Base-by-base conservation (phyloP, 2,329 filamentous ascomycete species). In the Aspergillus candidus region DNA sequence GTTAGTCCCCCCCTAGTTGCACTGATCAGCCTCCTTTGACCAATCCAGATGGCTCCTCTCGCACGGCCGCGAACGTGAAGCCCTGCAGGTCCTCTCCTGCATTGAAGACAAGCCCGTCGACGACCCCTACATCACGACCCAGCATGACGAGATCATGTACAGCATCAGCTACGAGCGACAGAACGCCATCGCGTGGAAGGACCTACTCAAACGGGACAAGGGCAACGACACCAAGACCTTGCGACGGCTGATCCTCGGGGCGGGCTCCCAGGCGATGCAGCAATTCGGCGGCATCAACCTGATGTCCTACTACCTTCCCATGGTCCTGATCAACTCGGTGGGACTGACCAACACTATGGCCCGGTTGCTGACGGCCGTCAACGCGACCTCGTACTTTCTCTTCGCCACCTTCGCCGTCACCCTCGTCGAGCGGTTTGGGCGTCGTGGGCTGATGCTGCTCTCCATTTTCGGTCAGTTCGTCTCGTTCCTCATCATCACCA, bases 251-350 rank as follows among this genome's bases (percentile, higher is more conserved):
- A 41, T 78, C 2, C 68, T 80, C 0, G 76, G 76, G 3, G 72
- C 72, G 54, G 77, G 78, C 1, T 75, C 76, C 0, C 75, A 78
- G 39, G 67, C 68, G 3, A 75, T 76, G 65, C 73, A 77, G 42
- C 73, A 76, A 47, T 57, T 76, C 4, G 61, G 65, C 35, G 70
- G 71, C 3, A 62, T 61, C 11, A 64, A 67, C 36, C 57, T 58
- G 13, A 53, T 67, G 4, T 63, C 58, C 4, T 76, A 76, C 49
- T 79, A 76, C 44, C 62, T 82, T 0, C 78, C 78, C 0, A 79
- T 79, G 32, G 77, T 84, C 0, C 70, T 83, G 6, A 80, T 77
- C 42, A 58, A 76, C 36, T 77, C 70, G 6, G 76, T 83, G 6
- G 77, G 78, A 0, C 69, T 80, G 18, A 61, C 61, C 27, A 69